Evolutionary conservation across 164 flowering plant genomes (phyloP), one percentile per base, ranked within the genome.

Genomic region (Kingdonia uniflora): DNA sequence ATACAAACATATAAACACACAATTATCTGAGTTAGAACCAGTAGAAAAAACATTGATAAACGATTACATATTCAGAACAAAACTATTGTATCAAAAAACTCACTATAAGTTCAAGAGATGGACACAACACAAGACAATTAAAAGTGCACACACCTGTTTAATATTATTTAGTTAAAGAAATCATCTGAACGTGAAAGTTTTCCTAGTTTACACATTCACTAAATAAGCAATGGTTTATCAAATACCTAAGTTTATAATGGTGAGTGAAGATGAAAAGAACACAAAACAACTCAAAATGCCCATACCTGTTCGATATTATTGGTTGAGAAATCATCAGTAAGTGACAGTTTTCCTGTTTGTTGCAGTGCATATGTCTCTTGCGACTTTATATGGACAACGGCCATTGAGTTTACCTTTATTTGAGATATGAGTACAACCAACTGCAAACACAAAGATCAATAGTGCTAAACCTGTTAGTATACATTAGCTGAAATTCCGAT

Each of bases 401-500:
- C 83, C 79, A 90, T 87, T 17, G 88, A 78, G 66, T 90, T 90
- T 49, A 82, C 74, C 68, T 67, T 80, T 57, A 90, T 75, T 74
- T 86, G 86, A 61, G 76, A 78, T 37, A 84, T 57, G 45, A 84
- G 74, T 22, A 87, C 58, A 51, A 82, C 71, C 66, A 79, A 57
- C 97, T 89, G 85, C 76, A 75, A 5, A 23, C 11, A 66, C 14
- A 49, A 46, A 62, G 42, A 49, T 22, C 59, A 49, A 58, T 42
- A 23, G n/a, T n/a, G n/a, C n/a, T 29, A 3, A 29, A 29, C 35
- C 35, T 29, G 8, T 29, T 10, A 48, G 33, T 22, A 23, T 6
- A 23, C 6, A 47, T 6, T 20, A n/a, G 47, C 20, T 7, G 11
- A 17, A 19, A 2, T 17, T 17, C 11, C 17, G 11, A 44, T 44